These are phyloP conservation scores for Russula griseocarnosa DNA, from an alignment of 768 basidiomycete genomes.

Conservation along the genomic window DNA sequence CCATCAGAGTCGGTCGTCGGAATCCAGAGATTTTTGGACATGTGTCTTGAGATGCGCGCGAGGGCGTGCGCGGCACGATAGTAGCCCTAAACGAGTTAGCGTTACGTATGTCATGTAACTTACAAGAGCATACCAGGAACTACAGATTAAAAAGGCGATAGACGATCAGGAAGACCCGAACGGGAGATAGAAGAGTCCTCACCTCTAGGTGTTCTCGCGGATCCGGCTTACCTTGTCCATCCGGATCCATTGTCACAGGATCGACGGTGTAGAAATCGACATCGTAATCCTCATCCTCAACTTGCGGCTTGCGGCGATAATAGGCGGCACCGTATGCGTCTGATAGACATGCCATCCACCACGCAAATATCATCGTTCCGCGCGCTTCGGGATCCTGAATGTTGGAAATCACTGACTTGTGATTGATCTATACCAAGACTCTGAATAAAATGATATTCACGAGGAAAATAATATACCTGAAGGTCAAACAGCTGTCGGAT, in stretches of 20 bases:
- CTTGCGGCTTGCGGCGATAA: constrained; percentile 75
- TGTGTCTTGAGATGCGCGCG: constrained; percentile 77
- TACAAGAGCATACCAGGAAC: constrained; percentile 58
- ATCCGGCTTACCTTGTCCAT: constrained; percentile 33
- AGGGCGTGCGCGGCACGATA: constrained; percentile 78
- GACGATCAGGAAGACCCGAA: constrained; percentile 16
- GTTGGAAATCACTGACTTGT: constrained; percentile 69
- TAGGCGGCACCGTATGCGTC: constrained; percentile 83
- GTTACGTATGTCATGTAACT: constrained; percentile 15
- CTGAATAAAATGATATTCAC: background rate
- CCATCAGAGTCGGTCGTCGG: constrained; percentile 75
- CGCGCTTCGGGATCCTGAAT: constrained; percentile 72
- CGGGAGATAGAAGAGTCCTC: constrained; percentile 28
- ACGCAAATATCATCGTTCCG: constrained; percentile 85
- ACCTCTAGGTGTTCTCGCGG: constrained; percentile 81
- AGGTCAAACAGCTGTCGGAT: constrained; percentile 77
- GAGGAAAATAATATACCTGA: constrained; percentile 41
- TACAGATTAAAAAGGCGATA: constrained; percentile 31
- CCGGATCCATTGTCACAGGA: constrained; percentile 47
- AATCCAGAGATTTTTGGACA: constrained; percentile 77
- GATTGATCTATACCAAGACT: constrained; percentile 60
- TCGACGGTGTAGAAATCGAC: constrained; percentile 83
- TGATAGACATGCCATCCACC: constrained; percentile 88
- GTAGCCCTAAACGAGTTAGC: constrained; percentile 55
- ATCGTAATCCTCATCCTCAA: constrained; percentile 83